phyloP scores from a whole-genome alignment of 148 eudicot species.

The Vaccinium corymbosum region DNA sequence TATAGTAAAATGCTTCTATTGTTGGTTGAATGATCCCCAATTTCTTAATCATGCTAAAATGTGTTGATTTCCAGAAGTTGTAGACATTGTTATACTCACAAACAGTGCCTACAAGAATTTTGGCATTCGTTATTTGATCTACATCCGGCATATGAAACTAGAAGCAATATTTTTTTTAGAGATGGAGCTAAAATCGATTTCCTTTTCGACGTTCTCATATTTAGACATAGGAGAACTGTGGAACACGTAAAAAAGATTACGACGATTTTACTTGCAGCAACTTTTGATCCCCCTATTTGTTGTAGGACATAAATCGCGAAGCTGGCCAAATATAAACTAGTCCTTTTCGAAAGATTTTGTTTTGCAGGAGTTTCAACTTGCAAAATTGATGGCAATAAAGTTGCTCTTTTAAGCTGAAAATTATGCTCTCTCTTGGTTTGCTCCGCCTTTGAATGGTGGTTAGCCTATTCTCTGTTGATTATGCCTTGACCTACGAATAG shows the following conservation, averaged over 20 bases:
- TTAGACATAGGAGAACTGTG: not conserved
- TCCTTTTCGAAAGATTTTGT: not conserved
- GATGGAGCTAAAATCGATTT: not conserved
- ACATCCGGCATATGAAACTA: not conserved
- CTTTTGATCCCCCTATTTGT: not conserved
- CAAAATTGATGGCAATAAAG: not conserved
- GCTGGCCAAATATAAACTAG: not conserved
- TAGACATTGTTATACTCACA: too few relatives aligned
- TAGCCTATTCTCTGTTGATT: not conserved
- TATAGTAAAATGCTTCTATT: not conserved
- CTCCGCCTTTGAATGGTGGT: slow-evolving; percentile 6
- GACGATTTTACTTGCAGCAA: not conserved
- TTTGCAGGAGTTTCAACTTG: not conserved
- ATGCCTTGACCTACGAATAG: not conserved
- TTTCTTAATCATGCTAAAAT: not conserved
- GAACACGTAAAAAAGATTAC: not conserved
- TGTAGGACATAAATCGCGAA: not conserved
- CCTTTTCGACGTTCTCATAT: not conserved
- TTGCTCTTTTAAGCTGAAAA: not conserved
- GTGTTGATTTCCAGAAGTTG: not conserved
- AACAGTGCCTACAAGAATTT: too few relatives aligned
- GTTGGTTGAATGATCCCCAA: not conserved
- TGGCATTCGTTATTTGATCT: too few relatives aligned
- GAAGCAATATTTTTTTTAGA: not conserved
- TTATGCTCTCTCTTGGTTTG: not conserved